These are phyloP conservation scores for Pichia manshurica DNA, from an alignment of 805 yeast species.

Conservation along the genomic window DNA sequence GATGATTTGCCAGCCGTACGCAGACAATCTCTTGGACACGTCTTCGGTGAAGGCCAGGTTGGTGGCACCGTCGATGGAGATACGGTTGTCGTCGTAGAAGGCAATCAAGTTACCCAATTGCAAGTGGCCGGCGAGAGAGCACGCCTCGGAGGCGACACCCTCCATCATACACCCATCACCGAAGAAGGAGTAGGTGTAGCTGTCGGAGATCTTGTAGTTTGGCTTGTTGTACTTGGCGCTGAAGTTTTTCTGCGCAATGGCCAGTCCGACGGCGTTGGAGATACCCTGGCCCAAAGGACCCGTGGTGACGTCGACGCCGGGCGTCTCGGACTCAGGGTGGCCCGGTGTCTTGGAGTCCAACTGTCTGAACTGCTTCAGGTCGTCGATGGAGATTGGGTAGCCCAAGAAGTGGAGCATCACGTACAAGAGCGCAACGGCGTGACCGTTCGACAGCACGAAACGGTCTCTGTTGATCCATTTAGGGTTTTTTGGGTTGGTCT, in stretches of 20 bases:
- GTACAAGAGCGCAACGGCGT: slow-evolving; percentile 88
- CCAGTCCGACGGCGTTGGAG: slow-evolving; percentile 92
- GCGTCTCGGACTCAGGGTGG: slow-evolving; percentile 89
- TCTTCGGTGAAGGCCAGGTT: slow-evolving; percentile 89
- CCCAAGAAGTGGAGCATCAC: slow-evolving; percentile 82
- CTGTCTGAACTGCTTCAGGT: slow-evolving; percentile 86
- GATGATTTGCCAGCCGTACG: slow-evolving; percentile 91
- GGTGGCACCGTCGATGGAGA: slow-evolving; percentile 94
- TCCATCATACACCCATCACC: slow-evolving; percentile 99
- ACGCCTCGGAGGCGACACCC: slow-evolving; percentile 94
- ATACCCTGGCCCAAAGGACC: slow-evolving; percentile 99
- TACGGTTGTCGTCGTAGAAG: slow-evolving; percentile 93
- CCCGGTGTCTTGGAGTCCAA: slow-evolving; percentile 91
- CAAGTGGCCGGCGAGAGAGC: slow-evolving; percentile 93
- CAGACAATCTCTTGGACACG: slow-evolving; percentile 73
- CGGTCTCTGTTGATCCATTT: slow-evolving; percentile 93
- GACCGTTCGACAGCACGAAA: slow-evolving; percentile 93
- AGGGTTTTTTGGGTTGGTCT: slow-evolving; percentile 86
- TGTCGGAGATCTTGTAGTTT: slow-evolving; percentile 63
- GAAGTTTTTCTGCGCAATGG: slow-evolving; percentile 86
- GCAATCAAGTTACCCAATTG: slow-evolving; percentile 89
- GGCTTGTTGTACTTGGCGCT: slow-evolving; percentile 95
- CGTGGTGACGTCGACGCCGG: slow-evolving; percentile 95
- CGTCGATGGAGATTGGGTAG: slow-evolving; percentile 73
- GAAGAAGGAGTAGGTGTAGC: slow-evolving; percentile 69